phyloP scores from a whole-genome alignment of 2,329 filamentous ascomycete species.

The Fusarium nisikadoi region DNA sequence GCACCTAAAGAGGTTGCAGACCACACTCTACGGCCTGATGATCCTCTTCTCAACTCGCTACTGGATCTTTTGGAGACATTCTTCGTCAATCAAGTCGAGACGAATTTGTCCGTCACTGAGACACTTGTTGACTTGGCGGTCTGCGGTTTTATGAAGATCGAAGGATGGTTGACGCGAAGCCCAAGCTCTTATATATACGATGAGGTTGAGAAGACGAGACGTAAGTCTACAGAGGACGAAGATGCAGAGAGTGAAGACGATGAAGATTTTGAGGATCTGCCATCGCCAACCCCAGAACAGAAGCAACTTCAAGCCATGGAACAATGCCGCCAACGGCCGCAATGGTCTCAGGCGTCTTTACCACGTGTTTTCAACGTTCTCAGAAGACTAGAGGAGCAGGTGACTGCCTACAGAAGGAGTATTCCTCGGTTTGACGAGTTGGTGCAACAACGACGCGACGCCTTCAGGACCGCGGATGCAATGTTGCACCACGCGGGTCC shows the following conservation, averaged over 20 bases:
- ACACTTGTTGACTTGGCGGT: slow-evolving; percentile 83
- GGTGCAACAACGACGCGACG: slow-evolving; percentile 71
- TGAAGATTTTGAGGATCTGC: slow-evolving; percentile 32
- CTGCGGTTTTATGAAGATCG: slow-evolving; percentile 85
- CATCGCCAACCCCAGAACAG: slow-evolving; percentile 38
- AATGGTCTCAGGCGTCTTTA: slow-evolving; percentile 61
- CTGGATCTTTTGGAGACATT: slow-evolving; percentile 81
- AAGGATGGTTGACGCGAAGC: slow-evolving; percentile 88
- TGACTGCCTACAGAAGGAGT: slow-evolving; percentile 68
- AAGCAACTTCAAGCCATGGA: slow-evolving; percentile 59
- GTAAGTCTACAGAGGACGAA: slow-evolving; percentile 10
- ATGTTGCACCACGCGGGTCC: slow-evolving; percentile 53
- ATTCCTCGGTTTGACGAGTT: slow-evolving; percentile 80
- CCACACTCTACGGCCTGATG: slow-evolving; percentile 71
- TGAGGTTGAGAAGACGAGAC: slow-evolving; percentile 50
- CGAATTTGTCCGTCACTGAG: slow-evolving; percentile 88
- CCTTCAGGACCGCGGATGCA: slow-evolving; percentile 69
- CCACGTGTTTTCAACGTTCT: slow-evolving; percentile 68
- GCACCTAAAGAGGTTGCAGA: slow-evolving; percentile 69
- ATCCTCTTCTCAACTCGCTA: slow-evolving; percentile 72
- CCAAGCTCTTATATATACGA: slow-evolving; percentile 68
- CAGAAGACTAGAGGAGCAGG: slow-evolving; percentile 69
- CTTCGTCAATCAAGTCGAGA: slow-evolving; percentile 90
- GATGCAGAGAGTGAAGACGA: slow-evolving; percentile 33
- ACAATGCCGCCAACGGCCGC: slow-evolving; percentile 63